Base-by-base conservation (phyloP, 768 basidiomycete genomes). In the Lactarius quietus region DNA sequence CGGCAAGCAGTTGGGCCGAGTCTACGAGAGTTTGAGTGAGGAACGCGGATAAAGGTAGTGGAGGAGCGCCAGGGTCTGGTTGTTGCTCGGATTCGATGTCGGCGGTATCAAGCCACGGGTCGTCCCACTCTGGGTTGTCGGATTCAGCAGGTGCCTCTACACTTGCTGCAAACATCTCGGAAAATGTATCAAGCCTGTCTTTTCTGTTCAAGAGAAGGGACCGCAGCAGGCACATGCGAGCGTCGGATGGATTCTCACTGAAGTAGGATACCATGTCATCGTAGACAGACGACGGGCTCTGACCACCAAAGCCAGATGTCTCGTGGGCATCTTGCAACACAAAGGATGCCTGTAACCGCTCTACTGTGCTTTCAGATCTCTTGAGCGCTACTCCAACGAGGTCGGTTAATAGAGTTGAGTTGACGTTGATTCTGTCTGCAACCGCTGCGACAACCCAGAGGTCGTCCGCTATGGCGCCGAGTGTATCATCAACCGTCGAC, bases 391-490 rank as follows among this genome's bases (percentile, higher is more conserved):
- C 73, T 41, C 84, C 78, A 29, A 93, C 78, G 33, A 94, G 77
- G 10, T 78, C 77, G 58, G 79, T 79, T 68, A 92, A 86, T 17
- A 84, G 74, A 60, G 73, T 73, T 26, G 81, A 76, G 72, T 86
- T 79, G 66, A 88, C 79, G n/a, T 88, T 76, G 29, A 88, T 74
- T 63, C 88, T 81, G 76, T 92, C 90, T 29, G 80, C 77, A 70
- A 85, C 89, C 3, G 91, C 90, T n/a, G 88, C 84, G 41, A 82
- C 82, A 18, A 86, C 87, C 91, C 92, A 94, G 10, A 87, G 76
- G 74, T 94, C 88, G 70, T 93, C 86, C 48, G 78, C 75, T 45
- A 89, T 76, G 28, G 77, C 70, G 10, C 74, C 76, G 23, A 95
- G 81, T 23, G 80, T 70, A 28, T 82, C 71, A 28, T 78, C 74